Conservation (phyloP, 805 yeast genomes). For the Yamadazyma kitorensis region DNA sequence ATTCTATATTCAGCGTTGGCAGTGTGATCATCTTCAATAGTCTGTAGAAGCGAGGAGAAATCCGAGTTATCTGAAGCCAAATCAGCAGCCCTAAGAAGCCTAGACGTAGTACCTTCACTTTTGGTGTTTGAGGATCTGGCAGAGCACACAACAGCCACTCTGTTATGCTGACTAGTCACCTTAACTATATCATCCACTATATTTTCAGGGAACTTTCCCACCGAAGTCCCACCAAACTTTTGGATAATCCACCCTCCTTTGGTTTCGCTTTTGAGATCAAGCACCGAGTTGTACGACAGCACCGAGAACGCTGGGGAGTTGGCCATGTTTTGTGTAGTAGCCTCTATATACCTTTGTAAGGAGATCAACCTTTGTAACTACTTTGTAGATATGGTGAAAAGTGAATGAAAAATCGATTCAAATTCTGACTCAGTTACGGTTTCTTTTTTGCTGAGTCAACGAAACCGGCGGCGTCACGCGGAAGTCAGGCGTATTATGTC, state of each 20-base stretch:
- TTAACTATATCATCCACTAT: conserved; percentile 84
- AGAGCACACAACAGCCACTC: conserved; percentile 93
- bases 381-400: neutral
- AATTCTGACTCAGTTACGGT: too few relatives aligned
- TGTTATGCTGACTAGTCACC: conserved; percentile 52
- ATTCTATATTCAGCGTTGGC: conserved; percentile 63
- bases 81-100: conserved; percentile 84
- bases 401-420: neutral
- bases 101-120: conserved; percentile 91
- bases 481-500: too few relatives aligned
- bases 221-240: conserved; percentile 96
- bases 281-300: conserved; percentile 39
- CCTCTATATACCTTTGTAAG: too few relatives aligned
- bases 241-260: conserved; percentile 53
- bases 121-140: conserved; percentile 91
- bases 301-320: conserved; percentile 16
- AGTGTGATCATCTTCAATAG: conserved; percentile 76
- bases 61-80: conserved; percentile 60
- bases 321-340: too few relatives aligned
- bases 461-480: too few relatives aligned
- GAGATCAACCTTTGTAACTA: neutral
- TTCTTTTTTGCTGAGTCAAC: too few relatives aligned
- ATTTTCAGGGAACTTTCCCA: conserved; percentile 86
- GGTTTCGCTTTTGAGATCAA: conserved; percentile 25
- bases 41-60: conserved; percentile 56